Percentiles rank a stretch among this genome's conserved stretches.
Conservation (phyloP, 768 basidiomycete genomes). For the Roridomyces roridus region DNA sequence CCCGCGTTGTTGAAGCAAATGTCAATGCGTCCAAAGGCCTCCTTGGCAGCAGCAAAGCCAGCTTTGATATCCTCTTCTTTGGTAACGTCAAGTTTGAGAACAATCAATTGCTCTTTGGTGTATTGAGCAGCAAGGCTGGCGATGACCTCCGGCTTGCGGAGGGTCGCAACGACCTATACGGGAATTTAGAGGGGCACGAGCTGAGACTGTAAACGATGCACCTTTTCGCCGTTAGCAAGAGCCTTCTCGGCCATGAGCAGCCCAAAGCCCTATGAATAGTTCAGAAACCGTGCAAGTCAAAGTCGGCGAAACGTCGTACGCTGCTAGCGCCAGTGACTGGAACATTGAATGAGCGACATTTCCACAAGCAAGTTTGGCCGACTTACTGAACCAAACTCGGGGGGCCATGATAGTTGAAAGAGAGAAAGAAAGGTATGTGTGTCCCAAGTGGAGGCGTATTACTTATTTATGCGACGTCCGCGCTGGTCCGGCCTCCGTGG, state of each 20-base stretch:
- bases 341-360: background rate
- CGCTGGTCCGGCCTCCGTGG: no score
- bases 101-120: constrained; percentile 38
- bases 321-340: constrained; percentile 24
- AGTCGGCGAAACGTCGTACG: background rate
- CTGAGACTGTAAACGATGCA: background rate
- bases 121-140: constrained; percentile 30
- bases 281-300: background rate
- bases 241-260: constrained; percentile 24
- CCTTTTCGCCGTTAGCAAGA: constrained; percentile 22
- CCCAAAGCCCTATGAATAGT: constrained; percentile 17
- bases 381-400: constrained; percentile 24
- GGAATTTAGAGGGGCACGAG: background rate
- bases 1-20: constrained; percentile 51
- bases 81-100: constrained; percentile 47
- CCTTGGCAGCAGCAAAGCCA: constrained; percentile 40
- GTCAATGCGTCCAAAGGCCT: constrained; percentile 48
- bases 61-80: constrained; percentile 33
- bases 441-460: background rate
- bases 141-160: constrained; percentile 43
- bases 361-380: background rate
- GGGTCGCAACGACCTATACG: constrained; percentile 41
- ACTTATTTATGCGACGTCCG: no score
- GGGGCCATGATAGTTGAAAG: constrained; percentile 9
- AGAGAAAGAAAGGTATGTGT: background rate